Percentiles rank a stretch among this genome's conserved stretches.
These are phyloP conservation scores for Naganishia albida DNA, from an alignment of 1,284 basidiomycete species.

Conservation along the genomic window DNA sequence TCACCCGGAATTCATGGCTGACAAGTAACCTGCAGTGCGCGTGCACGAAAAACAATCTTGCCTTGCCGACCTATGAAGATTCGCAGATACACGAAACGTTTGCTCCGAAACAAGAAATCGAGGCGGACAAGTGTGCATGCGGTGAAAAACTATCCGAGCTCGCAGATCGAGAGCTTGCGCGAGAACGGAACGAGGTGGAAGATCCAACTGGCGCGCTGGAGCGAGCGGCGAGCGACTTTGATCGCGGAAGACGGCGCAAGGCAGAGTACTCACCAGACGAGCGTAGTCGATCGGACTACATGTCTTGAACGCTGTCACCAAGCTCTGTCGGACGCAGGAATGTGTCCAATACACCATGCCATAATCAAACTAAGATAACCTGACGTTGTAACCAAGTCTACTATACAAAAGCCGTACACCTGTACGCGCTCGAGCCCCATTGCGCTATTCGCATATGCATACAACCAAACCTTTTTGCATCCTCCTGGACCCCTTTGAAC, in stretches of 20 bases:
- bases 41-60: constrained; percentile 33
- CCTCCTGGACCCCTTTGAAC: no score
- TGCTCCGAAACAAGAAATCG: constrained; percentile 27
- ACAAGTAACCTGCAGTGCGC: constrained; percentile 19
- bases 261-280: constrained; percentile 26
- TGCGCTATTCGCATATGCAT: no score
- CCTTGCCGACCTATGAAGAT: constrained; percentile 33
- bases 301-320: neutral
- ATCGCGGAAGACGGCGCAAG: constrained; percentile 19
- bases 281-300: constrained; percentile 16
- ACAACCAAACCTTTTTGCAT: no score
- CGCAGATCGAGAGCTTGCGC: constrained; percentile 32
- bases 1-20: neutral
- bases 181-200: constrained; percentile 24
- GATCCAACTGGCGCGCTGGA: constrained; percentile 15
- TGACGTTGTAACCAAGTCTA: no score
- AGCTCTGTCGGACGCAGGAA: neutral
- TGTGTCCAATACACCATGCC: neutral
- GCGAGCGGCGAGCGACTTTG: constrained; percentile 21
- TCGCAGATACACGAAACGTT: constrained; percentile 20
- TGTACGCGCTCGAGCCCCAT: no score
- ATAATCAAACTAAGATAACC: neutral
- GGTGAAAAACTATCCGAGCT: constrained; percentile 32
- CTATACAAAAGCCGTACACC: no score
- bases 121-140: constrained; percentile 34